Evolutionary conservation across 2,329 filamentous ascomycete genomes (phyloP).

Genomic region (Paecilomyces dactylethromorphus): DNA sequence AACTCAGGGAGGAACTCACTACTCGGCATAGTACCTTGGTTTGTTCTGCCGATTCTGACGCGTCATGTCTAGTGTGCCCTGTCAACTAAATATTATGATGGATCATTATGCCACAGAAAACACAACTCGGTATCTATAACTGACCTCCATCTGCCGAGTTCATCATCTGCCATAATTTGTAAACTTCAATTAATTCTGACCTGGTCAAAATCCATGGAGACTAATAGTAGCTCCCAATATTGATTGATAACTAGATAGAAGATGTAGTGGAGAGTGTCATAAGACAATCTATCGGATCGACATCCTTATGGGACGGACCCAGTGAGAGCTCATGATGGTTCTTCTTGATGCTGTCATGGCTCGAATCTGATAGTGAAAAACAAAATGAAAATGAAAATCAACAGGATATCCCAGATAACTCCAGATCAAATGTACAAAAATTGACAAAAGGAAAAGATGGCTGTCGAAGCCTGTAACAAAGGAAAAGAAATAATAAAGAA

Average conservation of each 20-base stretch:
- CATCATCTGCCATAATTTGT: too few relatives aligned
- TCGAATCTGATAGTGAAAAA: slow-evolving; percentile 1
- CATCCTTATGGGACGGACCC: neutral
- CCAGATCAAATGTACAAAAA: slow-evolving; percentile 2
- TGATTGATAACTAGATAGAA: neutral
- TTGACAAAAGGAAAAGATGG: slow-evolving; percentile 1
- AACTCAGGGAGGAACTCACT: neutral
- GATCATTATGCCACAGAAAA: neutral
- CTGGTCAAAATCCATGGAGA: neutral
- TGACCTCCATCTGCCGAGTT: too few relatives aligned
- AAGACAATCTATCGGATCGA: neutral
- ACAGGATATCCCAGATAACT: slow-evolving; percentile 1
- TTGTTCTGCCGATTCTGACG: neutral
- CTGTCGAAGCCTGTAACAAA: slow-evolving; percentile 7
- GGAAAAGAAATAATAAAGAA: slow-evolving; percentile 4
- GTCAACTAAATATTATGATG: neutral
- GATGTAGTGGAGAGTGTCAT: neutral
- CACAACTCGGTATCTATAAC: neutral
- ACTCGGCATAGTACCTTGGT: neutral
- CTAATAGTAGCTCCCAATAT: neutral
- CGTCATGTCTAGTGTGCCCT: too few relatives aligned
- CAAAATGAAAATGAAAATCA: slow-evolving; percentile 3
- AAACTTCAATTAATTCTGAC: neutral
- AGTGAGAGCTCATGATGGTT: neutral
- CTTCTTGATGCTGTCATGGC: neutral